phyloP scores from a whole-genome alignment of 305 asterid species.

The Salvia sclarea region DNA sequence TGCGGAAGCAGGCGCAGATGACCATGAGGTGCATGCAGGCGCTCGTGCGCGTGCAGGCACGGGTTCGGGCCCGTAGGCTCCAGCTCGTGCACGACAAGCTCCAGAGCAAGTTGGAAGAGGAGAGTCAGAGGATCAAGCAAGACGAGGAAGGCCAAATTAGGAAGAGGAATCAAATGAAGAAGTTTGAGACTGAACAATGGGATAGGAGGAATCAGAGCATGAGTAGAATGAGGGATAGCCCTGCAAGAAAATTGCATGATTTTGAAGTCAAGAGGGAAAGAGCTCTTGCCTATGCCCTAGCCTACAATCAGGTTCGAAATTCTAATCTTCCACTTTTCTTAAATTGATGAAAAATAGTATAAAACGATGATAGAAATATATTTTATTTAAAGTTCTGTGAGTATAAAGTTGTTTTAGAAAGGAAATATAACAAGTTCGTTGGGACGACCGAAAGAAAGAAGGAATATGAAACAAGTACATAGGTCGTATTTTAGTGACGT shows the following conservation, averaged over 20 bases:
- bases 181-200: conserved; percentile 50
- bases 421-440: no score
- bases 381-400: no score
- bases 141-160: conserved; percentile 40
- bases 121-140: conserved; percentile 34
- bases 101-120: conserved; percentile 47
- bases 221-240: conserved; percentile 46
- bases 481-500: no score
- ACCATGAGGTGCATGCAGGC: conserved; percentile 99
- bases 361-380: no score
- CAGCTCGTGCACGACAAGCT: conserved; percentile 52
- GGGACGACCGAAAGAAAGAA: no score
- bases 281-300: conserved; percentile 73
- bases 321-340: no score
- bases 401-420: no score
- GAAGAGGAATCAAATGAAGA: conserved; percentile 40
- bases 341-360: no score
- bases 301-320: conserved; percentile 57
- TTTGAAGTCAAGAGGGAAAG: conserved; percentile 61
- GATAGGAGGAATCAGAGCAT: conserved; percentile 48
- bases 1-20: conserved; percentile 89
- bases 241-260: conserved; percentile 49
- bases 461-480: no score
- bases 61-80: conserved; percentile 77
- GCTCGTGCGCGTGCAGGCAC: conserved; percentile 84